Evolutionary conservation across 306 rosid species (phyloP), one percentile per base, ranked within the genome.

Genomic region (Mimosa pudica): DNA sequence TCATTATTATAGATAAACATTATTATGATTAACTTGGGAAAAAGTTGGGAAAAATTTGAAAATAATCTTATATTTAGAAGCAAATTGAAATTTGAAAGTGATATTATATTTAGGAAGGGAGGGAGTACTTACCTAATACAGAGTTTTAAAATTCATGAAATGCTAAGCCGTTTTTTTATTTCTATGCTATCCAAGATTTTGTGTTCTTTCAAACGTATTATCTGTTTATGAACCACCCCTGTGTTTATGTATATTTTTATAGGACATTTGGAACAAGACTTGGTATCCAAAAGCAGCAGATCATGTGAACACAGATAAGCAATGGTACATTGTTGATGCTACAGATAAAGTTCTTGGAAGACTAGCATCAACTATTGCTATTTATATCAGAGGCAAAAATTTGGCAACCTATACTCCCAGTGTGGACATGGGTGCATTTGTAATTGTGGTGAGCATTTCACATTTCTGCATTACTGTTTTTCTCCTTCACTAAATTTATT

Each of bases 361-460:
- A 81, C 82, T 96, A 45, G 99, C 99, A 64, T 96, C 98, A 12
- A 93, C 99, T 3, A 93, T 96, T 66, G 92, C 99, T 32, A 89
- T 86, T 82, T 74, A 89, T 80, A 93, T 93, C 78, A 86, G 99
- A 16, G 99, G 99, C 75, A 96, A 96, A 79, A 84, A 93, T 73
- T 75, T 90, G 63, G 87, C 85, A 4, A 96, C 99, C 66, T 93
- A 83, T 81, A 96, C 98, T 66, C 97, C 97, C 14, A 96, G 98
- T 78, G 99, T 96, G 65, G 98, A 93, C 89, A 93, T 96, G 99
- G 99, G 99, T 62, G 94, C 97, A 3, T 96, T 96, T 82, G 94
- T 96, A 63, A 88, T 96, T 84, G 99, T 96, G 98, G 99, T 93
- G 84, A 81, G 96, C 83, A 70, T 78, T 79, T 63, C 58, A 92